Base-by-base conservation (phyloP, 169 alveolate genomes). In the Eimeria nieschulzi region DNA sequence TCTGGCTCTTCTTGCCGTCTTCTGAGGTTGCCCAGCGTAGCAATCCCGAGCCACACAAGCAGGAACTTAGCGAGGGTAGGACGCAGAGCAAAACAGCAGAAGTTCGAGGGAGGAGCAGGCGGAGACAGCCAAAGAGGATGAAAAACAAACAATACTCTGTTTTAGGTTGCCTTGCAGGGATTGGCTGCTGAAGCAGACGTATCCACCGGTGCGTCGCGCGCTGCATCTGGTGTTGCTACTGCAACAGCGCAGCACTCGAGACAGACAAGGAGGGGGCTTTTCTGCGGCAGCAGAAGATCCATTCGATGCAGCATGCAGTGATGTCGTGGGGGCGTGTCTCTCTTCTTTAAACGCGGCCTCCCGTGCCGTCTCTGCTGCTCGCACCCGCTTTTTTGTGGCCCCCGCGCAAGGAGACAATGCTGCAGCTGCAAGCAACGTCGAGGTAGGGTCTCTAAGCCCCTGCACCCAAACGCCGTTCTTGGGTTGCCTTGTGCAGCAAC, bases 211-310 rank as follows among this genome's bases (percentile, higher is more conserved):
- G 21, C 75, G n/a, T 1, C 2, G 75, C 39, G 75, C 75, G 39
- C 75, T 66, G 13, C 75, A 66, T 51, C 26, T 66, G 75, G 75
- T 66, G 75, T n/a, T 66, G 75, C 75, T 66, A 25, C 75, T 66
- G 75, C 75, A 19, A 25, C 75, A 66, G 39, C 75, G 75, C 75
- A 66, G 75, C 75, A 66, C 46, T 12, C 21, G 75, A 21, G 21
- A 21, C 75, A 15, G 75, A 25, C 13, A n/a, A 9, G 33, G 75
- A 1, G 75, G 26, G 6, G 26, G 75, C 75, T 17, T 25, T 9
- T 17, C 75, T 17, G 75, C 75, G 21, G 75, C 75, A 21, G 75
- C 75, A 66, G 75, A 12, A 66, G 75, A 66, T 21, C 75, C 75
- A 12, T 66, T 66, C 75, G 75, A 66, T 66, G 75, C 75, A 9